A percentile compares a stretch with the other conserved stretches of the same genome.
Conservation (phyloP, 441 rosid species). For the Dalechampia spathulata region DNA sequence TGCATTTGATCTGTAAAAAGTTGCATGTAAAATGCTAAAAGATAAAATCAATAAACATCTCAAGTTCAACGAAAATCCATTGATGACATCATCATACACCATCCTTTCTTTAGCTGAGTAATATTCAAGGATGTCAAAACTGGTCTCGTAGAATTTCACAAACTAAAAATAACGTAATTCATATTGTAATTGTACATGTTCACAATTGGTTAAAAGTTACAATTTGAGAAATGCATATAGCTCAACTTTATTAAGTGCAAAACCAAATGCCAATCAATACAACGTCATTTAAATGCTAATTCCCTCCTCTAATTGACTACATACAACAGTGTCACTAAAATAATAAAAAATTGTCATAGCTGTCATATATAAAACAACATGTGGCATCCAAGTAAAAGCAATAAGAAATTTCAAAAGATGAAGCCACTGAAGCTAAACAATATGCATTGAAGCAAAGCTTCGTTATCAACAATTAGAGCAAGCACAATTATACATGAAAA, state of each 20-base stretch:
- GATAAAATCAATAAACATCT: neutral
- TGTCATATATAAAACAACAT: neutral
- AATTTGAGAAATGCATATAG: neutral
- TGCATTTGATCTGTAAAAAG: neutral
- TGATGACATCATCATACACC: neutral
- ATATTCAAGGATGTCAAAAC: neutral
- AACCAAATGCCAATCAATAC: too few relatives aligned
- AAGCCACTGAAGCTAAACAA: neutral
- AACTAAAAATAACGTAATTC: neutral
- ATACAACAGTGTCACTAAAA: neutral
- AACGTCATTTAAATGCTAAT: too few relatives aligned
- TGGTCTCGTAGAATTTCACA: neutral
- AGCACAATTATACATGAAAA: too few relatives aligned
- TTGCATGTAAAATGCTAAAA: neutral
- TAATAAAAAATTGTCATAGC: neutral
- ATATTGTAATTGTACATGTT: neutral
- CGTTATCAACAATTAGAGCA: neutral
- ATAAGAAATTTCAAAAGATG: neutral
- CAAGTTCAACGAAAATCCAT: neutral
- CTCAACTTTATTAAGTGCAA: too few relatives aligned
- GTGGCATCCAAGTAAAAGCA: neutral
- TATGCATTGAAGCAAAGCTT: neutral
- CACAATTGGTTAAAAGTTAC: neutral
- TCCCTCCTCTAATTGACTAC: neutral
- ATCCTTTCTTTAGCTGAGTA: neutral